Percentiles rank a stretch among this genome's conserved stretches.
phyloP scores from a whole-genome alignment of 2,329 filamentous ascomycete genomes.

The Ascochyta pisi region DNA sequence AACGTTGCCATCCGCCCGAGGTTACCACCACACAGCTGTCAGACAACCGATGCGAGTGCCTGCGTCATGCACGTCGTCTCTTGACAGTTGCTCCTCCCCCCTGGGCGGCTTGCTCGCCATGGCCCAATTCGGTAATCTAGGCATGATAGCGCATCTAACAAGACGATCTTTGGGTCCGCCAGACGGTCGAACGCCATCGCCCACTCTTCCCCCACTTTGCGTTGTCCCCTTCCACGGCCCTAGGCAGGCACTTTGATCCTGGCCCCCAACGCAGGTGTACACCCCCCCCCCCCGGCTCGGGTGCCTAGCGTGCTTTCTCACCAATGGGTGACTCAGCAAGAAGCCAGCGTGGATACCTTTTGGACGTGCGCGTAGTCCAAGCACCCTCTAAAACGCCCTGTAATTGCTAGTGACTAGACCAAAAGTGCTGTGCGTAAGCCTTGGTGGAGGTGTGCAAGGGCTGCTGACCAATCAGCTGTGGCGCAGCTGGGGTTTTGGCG shows the following conservation, averaged over 20 bases:
- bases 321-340: too few species aligned
- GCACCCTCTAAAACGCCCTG: too few species aligned
- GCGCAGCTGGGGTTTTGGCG: too few species aligned
- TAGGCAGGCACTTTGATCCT: conserved; percentile 2
- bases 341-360: too few species aligned
- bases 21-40: conserved; percentile 7
- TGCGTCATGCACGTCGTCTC: conserved; percentile 15
- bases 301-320: too few species aligned
- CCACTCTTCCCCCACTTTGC: conserved; percentile 18
- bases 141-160: background rate
- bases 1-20: background rate
- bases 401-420: too few species aligned
- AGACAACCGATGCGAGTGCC: conserved; percentile 7
- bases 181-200: conserved; percentile 12
- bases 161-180: conserved; percentile 15
- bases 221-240: conserved; percentile 6
- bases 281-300: too few species aligned
- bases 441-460: too few species aligned
- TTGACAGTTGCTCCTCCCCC: background rate
- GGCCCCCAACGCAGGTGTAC: conserved; percentile 7
- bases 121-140: background rate
- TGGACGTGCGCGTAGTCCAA: too few species aligned
- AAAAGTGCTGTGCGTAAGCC: too few species aligned
- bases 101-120: too few species aligned
- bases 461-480: too few species aligned